These are phyloP conservation scores for Colletotrichum sp. DNA, from an alignment of 2,329 filamentous ascomycete genomes.

Conservation along the genomic window DNA sequence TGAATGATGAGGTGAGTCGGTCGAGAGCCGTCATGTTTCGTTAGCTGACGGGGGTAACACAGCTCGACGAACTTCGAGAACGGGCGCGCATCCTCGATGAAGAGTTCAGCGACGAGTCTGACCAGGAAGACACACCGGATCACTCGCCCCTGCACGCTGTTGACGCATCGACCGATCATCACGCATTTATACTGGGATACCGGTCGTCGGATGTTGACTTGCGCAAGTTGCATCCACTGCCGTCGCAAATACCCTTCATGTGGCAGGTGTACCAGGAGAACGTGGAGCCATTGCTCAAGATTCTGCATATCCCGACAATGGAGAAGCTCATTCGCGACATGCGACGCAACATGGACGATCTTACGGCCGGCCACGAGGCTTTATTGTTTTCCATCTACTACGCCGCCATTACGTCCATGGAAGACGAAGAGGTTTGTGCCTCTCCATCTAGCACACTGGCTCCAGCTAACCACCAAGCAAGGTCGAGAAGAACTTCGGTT, in stretches of 20 bases:
- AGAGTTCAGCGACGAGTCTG: slow-evolving; percentile 62
- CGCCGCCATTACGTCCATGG: slow-evolving; percentile 62
- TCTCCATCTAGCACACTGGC: neutral
- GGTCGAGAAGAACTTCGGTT: slow-evolving; percentile 45
- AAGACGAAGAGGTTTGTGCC: slow-evolving; percentile 58
- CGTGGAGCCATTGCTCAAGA: slow-evolving; percentile 74
- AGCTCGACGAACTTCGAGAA: slow-evolving; percentile 48
- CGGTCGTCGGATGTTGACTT: slow-evolving; percentile 74
- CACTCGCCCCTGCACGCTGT: slow-evolving; percentile 39
- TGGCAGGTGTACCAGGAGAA: slow-evolving; percentile 77
- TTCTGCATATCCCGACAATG: slow-evolving; percentile 73
- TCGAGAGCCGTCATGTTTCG: slow-evolving; percentile 12
- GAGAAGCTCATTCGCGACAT: slow-evolving; percentile 66
- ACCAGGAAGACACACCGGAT: slow-evolving; percentile 61
- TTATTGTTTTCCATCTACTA: slow-evolving; percentile 70
- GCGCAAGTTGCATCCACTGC: slow-evolving; percentile 66
- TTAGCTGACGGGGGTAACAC: slow-evolving; percentile 10
- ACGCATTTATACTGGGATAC: slow-evolving; percentile 76
- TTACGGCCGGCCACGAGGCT: slow-evolving; percentile 63
- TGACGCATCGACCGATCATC: slow-evolving; percentile 56
- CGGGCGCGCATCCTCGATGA: slow-evolving; percentile 41
- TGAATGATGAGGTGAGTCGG: slow-evolving; percentile 71
- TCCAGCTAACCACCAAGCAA: slow-evolving; percentile 7
- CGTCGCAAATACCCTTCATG: slow-evolving; percentile 68
- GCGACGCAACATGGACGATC: slow-evolving; percentile 60